Evolutionary conservation across 2,329 filamentous ascomycete species (phyloP), one percentile per base, ranked within the genome.

Genomic region (Dryadomyces sulphureus): DNA sequence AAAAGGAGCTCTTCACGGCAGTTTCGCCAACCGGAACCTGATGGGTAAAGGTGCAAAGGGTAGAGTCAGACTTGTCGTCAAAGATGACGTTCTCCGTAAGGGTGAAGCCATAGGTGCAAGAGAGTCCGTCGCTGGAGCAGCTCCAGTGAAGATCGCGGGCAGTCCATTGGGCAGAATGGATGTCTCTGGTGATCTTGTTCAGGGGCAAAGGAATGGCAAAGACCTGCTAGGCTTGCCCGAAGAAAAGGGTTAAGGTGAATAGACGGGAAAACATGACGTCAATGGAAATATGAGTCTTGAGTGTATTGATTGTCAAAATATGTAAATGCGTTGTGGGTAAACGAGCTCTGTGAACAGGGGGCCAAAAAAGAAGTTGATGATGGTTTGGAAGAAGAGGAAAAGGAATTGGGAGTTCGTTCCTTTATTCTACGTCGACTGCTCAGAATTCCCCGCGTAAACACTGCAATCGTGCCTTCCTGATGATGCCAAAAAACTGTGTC

Each of bases 31-130:
- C 32, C 0, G 41, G 20, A 4, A 34, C 32, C 5, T 36, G 20
- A 25, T 52, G 39, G 2, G 14, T 9, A 20, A 54, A 48, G 30
- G 48, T 43, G 24, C 54, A 54, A 12, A 45, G 39, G 2, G 30
- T 24, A 8, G 43, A 44, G 4, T 34, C 32, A 2, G 40, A 9
- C 2, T 21, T 14, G 11, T 36, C 19, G 3, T 34, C 42, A 12
- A 27, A 32, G 2, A 32, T 16, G 11, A 38, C 7, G 7, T 42
- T 43, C 16, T 54, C 49, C 0, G 45, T 38, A n/a, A 55, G 42
- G 20, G 16, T 46, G 45, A 54, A 51, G 12, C 38, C 48, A 24
- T 55, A 55, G 32, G 46, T 36, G 17, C 54, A 55, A 16, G 41
- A 25, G n/a, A n/a, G 25, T 1, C 25, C 47, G 19, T 54, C 49